A percentile compares a stretch with the other conserved stretches of the same genome.
Conservation (phyloP, 345 rosid species). For the Litchi chinensis region DNA sequence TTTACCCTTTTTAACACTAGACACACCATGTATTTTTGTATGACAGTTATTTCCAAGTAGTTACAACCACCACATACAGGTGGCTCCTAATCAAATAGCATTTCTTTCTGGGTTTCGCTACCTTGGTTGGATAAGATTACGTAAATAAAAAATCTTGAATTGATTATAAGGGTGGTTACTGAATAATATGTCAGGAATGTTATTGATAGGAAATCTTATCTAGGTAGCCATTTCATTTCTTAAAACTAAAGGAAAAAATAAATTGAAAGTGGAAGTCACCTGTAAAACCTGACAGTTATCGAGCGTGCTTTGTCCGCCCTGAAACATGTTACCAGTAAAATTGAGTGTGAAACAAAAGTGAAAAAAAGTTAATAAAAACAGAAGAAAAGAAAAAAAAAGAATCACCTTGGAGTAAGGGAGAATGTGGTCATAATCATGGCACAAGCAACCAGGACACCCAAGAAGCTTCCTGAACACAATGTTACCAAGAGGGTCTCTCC, state of each 20-base stretch:
- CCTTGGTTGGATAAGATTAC: too few relatives aligned
- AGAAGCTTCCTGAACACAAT: constrained; percentile 87
- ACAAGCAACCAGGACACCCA: constrained; percentile 95
- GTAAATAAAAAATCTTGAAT: too few relatives aligned
- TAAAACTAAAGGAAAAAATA: background rate
- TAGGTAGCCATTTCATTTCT: too few relatives aligned
- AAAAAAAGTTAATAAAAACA: background rate
- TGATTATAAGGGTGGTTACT: too few relatives aligned
- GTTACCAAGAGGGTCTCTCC: constrained; percentile 81
- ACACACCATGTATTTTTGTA: too few relatives aligned
- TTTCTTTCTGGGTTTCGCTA: too few relatives aligned
- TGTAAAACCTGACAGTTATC: constrained; percentile 97
- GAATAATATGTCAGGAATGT: too few relatives aligned
- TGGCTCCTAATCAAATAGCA: too few relatives aligned
- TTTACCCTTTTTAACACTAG: too few relatives aligned
- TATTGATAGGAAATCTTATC: too few relatives aligned
- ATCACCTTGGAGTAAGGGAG: constrained; percentile 89
- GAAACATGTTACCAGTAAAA: constrained; percentile 17
- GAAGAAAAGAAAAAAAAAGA: background rate
- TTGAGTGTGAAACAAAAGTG: background rate
- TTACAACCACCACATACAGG: too few relatives aligned
- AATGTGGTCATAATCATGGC: constrained; percentile 96
- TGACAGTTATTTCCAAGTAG: too few relatives aligned
- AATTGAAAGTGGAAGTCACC: constrained; percentile 36
- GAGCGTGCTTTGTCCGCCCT: constrained; percentile 97